Percentiles rank a stretch among this genome's conserved stretches.
These are phyloP conservation scores for Phoma herbarum DNA, from an alignment of 2,329 filamentous ascomycete species.

Conservation along the genomic window DNA sequence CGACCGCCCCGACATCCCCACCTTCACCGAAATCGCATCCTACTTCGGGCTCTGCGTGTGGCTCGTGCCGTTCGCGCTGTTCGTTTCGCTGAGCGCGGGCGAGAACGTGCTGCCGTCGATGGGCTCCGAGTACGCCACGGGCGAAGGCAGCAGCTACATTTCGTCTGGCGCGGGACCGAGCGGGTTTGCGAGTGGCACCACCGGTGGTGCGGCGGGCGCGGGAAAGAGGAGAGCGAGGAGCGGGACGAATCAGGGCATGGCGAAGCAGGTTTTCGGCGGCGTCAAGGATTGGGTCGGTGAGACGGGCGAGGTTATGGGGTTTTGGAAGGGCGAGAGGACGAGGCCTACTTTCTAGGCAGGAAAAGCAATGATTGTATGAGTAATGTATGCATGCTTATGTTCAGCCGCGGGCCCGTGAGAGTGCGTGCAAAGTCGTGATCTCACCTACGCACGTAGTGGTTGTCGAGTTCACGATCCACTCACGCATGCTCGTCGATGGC, in stretches of 20 bases:
- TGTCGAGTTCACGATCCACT: background rate
- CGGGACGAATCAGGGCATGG: constrained; percentile 64
- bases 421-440: background rate
- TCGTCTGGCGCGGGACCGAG: constrained; percentile 49
- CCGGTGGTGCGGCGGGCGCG: constrained; percentile 31
- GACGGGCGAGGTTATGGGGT: constrained; percentile 69
- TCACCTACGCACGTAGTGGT: too few species aligned
- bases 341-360: constrained; percentile 52
- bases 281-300: constrained; percentile 71
- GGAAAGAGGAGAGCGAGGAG: constrained; percentile 55
- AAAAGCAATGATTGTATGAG: constrained; percentile 23
- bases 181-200: constrained; percentile 42
- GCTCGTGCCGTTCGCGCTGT: constrained; percentile 94
- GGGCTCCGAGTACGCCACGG: constrained; percentile 76
- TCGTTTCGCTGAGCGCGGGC: constrained; percentile 90
- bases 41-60: constrained; percentile 97
- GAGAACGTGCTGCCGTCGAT: constrained; percentile 96
- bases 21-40: constrained; percentile 92
- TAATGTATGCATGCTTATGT: constrained; percentile 10
- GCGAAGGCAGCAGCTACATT: constrained; percentile 62
- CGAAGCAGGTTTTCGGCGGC: constrained; percentile 66
- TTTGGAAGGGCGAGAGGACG: constrained; percentile 67
- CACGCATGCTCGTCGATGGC: background rate
- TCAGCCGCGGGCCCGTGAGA: background rate
- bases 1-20: constrained; percentile 74